phyloP scores from a whole-genome alignment of 2,329 filamentous ascomycete genomes.

The Botryotinia calthae region DNA sequence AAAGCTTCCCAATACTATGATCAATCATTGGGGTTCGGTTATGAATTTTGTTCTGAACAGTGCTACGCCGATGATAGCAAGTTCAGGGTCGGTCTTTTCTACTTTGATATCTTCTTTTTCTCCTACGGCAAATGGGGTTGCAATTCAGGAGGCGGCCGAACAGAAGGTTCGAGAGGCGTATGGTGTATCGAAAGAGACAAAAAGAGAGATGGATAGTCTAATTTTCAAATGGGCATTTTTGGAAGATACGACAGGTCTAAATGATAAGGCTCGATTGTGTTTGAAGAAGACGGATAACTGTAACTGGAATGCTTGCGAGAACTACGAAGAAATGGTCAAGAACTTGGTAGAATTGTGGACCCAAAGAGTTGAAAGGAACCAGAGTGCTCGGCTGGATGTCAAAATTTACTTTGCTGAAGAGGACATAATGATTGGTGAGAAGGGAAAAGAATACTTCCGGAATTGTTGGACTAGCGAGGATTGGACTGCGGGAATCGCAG shows the following conservation, averaged over 20 bases:
- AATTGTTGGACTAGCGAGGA: slow-evolving; percentile 41
- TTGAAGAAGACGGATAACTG: slow-evolving; percentile 29
- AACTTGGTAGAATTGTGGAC: slow-evolving; percentile 26
- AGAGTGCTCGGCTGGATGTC: slow-evolving; percentile 26
- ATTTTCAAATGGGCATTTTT: slow-evolving; percentile 27
- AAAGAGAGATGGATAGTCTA: slow-evolving; percentile 24
- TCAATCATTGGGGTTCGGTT: slow-evolving; percentile 39
- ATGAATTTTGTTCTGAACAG: slow-evolving; percentile 38
- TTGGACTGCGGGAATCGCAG: slow-evolving; percentile 38
- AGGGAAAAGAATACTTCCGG: slow-evolving; percentile 45
- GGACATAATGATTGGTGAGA: slow-evolving; percentile 45
- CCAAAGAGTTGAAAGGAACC: slow-evolving; percentile 19
- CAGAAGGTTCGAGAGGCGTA: slow-evolving; percentile 23
- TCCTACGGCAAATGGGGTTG: background rate
- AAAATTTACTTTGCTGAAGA: slow-evolving; percentile 38
- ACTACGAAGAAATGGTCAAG: slow-evolving; percentile 27
- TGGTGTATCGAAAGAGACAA: slow-evolving; percentile 25
- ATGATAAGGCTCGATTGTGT: slow-evolving; percentile 36
- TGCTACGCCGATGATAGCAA: slow-evolving; percentile 33
- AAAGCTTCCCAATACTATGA: slow-evolving; percentile 30
- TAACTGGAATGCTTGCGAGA: slow-evolving; percentile 28
- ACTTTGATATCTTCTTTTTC: slow-evolving; percentile 22
- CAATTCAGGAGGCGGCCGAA: slow-evolving; percentile 20
- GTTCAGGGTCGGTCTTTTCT: slow-evolving; percentile 22
- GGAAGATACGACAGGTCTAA: slow-evolving; percentile 34